Evolutionary conservation across 805 yeast genomes (phyloP), one percentile per base, ranked within the genome.

Genomic region (Saturnispora kantuleensis): DNA sequence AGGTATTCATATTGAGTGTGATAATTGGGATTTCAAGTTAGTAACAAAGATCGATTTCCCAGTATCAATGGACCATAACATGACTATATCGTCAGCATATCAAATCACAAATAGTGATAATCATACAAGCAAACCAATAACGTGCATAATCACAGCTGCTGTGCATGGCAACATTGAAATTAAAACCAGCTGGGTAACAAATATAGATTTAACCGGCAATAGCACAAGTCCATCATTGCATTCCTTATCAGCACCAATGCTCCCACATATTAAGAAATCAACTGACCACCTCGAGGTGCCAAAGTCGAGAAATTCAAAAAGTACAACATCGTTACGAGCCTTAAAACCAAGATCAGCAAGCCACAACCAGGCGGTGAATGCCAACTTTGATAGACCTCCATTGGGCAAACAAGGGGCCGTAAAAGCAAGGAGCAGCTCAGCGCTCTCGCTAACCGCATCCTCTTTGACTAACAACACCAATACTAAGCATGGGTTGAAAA

Each of bases 101-200:
- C 53, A 48, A 32, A 46, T 62, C 8, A 47, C 43, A 13, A 60
- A 51, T 41, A 58, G 55, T 32, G 64, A 60, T 32, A 50, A 47
- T 35, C 51, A 55, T 26, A 39, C 53, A 41, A 42, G 56, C 13
- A 60, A 62, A 42, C 61, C 62, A 5, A 53, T 58, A 2, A 39
- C 47, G 3, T 59, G 59, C 7, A 47, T 49, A 1, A 56, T 59
- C 3, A 41, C 46, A 13, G 51, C 61, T 9, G 47, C 42, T 1
- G 43, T 60, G 8, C 52, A 54, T 35, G 44, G 45, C 5, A 44
- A 52, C 4, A 47, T 51, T 16, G 35, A 51, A 7, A 51, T 64
- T 11, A 47, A 47, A 5, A 66, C 70, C 1, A 56, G 55, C 31
- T 68, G 71, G 71, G 56, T 58, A 5, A 66, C 72, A 3, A 58